phyloP scores from a whole-genome alignment of 2,329 filamentous ascomycete species.

The Fusarium chaquense region DNA sequence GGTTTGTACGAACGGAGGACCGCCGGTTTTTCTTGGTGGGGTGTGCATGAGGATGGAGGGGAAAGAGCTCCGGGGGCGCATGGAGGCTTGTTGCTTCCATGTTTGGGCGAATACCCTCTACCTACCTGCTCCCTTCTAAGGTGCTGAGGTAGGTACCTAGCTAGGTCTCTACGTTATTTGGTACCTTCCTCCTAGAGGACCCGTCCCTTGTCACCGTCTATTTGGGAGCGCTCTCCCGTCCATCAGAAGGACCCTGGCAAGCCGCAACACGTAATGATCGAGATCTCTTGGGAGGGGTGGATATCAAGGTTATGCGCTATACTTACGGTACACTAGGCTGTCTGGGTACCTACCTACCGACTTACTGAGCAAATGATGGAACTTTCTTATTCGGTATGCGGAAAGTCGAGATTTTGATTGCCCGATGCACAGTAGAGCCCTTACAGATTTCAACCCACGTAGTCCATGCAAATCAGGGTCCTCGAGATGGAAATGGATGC shows the following conservation, averaged over 20 bases:
- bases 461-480: slow-evolving; percentile 29
- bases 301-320: slow-evolving; percentile 33
- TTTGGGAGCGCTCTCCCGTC: slow-evolving; percentile 8
- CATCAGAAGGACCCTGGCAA: slow-evolving; percentile 21
- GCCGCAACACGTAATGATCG: slow-evolving; percentile 28
- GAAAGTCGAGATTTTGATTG: slow-evolving; percentile 28
- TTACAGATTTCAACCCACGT: slow-evolving; percentile 3
- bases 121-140: too few relatives aligned
- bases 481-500: neutral
- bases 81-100: slow-evolving; percentile 1
- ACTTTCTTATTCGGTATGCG: slow-evolving; percentile 26
- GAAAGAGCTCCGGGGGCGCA: slow-evolving; percentile 30
- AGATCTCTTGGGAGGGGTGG: slow-evolving; percentile 27
- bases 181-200: neutral
- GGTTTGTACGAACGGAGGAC: slow-evolving; percentile 30
- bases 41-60: slow-evolving; percentile 10
- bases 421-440: slow-evolving; percentile 2
- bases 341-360: neutral
- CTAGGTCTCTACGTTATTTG: neutral
- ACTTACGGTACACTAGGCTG: neutral
- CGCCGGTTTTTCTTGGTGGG: slow-evolving; percentile 26
- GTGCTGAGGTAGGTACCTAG: too few relatives aligned
- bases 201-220: slow-evolving; percentile 26
- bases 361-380: slow-evolving; percentile 12
- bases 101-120: neutral